Evolutionary conservation across 805 yeast species (phyloP).

Genomic region (Saccharomycopsis malanga): DNA sequence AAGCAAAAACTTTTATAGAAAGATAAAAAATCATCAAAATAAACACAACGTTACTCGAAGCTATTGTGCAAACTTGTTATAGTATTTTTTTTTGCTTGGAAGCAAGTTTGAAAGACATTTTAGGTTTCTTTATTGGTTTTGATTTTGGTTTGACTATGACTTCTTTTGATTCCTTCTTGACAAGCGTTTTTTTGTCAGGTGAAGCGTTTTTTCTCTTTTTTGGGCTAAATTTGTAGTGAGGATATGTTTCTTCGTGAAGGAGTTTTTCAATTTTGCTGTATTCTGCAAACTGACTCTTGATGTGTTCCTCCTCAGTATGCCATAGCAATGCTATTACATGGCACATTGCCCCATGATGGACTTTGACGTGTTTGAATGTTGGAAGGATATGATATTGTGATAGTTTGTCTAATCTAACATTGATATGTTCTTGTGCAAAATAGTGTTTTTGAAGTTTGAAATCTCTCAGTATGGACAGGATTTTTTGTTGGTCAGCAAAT

Average conservation of each 20-base stretch:
- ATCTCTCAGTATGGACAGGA: not conserved
- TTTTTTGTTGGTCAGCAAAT: not conserved
- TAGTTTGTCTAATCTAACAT: not conserved
- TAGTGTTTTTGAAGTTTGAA: not conserved
- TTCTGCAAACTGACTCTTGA: constrained; percentile 33
- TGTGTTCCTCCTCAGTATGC: constrained; percentile 34
- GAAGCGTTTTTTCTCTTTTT: constrained; percentile 6
- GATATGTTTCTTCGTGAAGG: constrained; percentile 35
- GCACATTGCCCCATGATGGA: constrained; percentile 36
- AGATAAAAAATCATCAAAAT: too few relatives aligned
- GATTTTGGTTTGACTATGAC: not conserved
- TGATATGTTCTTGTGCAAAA: not conserved
- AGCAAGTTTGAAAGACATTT: too few relatives aligned
- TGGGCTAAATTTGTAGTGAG: constrained; percentile 40
- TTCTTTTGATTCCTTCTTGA: not conserved
- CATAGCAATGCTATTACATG: constrained; percentile 40
- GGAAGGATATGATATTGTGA: not conserved
- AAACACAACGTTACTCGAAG: too few relatives aligned
- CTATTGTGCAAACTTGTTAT: too few relatives aligned
- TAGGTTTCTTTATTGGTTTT: not conserved
- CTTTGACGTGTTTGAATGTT: constrained; percentile 25
- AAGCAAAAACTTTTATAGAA: too few relatives aligned
- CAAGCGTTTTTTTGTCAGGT: too few relatives aligned
- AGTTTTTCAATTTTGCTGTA: constrained; percentile 36
- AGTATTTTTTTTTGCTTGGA: too few relatives aligned